Percentiles rank a stretch among this genome's conserved stretches.
Evolutionary conservation across 305 asterid genomes (phyloP).

Genomic region (Rubia occidens): DNA sequence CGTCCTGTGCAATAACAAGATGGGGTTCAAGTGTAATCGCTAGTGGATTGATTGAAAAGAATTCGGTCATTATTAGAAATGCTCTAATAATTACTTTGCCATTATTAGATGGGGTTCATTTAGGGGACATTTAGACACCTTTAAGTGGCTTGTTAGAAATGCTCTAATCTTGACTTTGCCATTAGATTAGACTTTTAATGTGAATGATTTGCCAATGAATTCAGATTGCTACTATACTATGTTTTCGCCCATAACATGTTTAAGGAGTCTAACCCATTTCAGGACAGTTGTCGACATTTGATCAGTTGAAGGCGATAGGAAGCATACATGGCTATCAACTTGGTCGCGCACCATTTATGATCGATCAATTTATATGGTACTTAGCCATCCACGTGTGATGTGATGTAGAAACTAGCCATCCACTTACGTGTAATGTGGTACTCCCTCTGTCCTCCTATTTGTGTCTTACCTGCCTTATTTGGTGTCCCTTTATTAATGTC

Average conservation of each 20-base stretch:
- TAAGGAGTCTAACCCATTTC: not conserved
- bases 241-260: not conserved
- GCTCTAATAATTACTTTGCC: too few species aligned
- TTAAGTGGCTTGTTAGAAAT: not conserved
- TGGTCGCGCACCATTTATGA: not conserved
- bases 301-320: slow-evolving; percentile 1
- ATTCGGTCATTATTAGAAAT: too few species aligned
- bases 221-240: not conserved
- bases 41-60: too few species aligned
- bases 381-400: not conserved
- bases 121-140: too few species aligned
- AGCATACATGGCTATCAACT: not conserved
- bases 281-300: not conserved
- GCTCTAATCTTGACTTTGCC: not conserved
- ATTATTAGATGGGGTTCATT: too few species aligned
- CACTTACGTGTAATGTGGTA: too few species aligned
- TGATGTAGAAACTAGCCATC: not conserved
- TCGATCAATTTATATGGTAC: not conserved
- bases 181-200: not conserved
- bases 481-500: too few species aligned
- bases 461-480: too few species aligned
- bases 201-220: not conserved
- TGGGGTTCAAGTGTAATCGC: too few species aligned
- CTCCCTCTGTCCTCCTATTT: too few species aligned
- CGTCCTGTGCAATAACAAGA: too few species aligned